Evolutionary conservation across 108 stramenopile genomes (phyloP).

Genomic region (Schizochytrium sp.): DNA sequence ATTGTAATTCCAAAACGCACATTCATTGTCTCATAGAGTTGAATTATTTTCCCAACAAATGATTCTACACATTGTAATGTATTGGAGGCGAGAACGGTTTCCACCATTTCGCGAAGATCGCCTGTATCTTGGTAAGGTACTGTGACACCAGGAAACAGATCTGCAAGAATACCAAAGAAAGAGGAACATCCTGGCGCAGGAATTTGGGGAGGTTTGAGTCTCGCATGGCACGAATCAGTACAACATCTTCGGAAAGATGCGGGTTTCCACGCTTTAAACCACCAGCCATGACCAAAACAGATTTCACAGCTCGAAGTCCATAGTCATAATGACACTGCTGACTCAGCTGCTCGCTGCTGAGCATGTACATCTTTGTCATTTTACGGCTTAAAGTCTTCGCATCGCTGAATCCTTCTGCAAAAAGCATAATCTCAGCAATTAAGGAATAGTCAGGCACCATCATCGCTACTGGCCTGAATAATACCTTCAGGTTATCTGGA

Average conservation of each 20-base stretch:
- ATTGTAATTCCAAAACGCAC: constrained; percentile 80
- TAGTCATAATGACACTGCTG: constrained; percentile 78
- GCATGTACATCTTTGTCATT: constrained; percentile 66
- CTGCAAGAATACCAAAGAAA: constrained; percentile 77
- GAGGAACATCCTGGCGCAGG: constrained; percentile 76
- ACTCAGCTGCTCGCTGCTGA: constrained; percentile 74
- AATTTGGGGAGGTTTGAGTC: constrained; percentile 82
- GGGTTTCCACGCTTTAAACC: constrained; percentile 66
- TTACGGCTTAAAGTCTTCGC: constrained; percentile 66
- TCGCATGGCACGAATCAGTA: constrained; percentile 76
- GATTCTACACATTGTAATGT: not conserved
- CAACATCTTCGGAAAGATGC: constrained; percentile 70
- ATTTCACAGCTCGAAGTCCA: constrained; percentile 76
- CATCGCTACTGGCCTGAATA: constrained; percentile 78
- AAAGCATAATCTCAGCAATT: constrained; percentile 75
- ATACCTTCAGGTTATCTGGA: constrained; percentile 74
- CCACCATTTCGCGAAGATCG: constrained; percentile 62
- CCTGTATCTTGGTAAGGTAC: constrained; percentile 75
- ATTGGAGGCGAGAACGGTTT: not conserved
- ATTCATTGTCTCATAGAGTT: constrained; percentile 80
- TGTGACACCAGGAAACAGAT: constrained; percentile 77
- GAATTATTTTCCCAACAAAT: constrained; percentile 66
- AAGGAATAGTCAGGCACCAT: constrained; percentile 77
- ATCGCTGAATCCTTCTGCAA: constrained; percentile 72
- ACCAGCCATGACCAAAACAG: constrained; percentile 75